Evolutionary conservation across 306 rosid species (phyloP).

Genomic region (Carpinus fangiana): DNA sequence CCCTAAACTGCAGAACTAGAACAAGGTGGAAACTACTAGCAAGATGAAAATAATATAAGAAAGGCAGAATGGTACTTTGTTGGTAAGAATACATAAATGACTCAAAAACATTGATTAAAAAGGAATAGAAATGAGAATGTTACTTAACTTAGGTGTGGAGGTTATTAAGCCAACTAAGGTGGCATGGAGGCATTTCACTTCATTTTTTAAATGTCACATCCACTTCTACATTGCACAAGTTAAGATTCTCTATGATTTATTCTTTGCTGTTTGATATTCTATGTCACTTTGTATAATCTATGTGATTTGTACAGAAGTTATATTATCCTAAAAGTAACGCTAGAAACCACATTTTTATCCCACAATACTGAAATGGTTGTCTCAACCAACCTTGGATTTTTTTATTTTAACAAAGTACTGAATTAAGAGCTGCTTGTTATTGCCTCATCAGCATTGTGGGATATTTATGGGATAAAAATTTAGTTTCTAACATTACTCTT

Average conservation of each 20-base stretch:
- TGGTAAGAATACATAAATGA: not conserved
- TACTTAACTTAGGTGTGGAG: not conserved
- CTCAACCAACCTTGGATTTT: no score
- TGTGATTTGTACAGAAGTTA: not conserved
- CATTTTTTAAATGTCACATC: not conserved
- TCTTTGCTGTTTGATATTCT: constrained; percentile 5
- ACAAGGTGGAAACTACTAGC: not conserved
- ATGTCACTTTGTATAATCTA: not conserved
- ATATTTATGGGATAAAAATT: no score
- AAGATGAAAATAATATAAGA: not conserved
- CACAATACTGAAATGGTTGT: no score
- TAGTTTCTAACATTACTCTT: no score
- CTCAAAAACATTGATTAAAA: not conserved
- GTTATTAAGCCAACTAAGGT: not conserved
- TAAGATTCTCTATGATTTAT: not conserved
- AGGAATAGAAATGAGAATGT: not conserved
- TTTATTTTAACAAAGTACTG: no score
- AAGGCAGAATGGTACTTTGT: not conserved
- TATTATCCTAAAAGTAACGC: no score
- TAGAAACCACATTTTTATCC: no score
- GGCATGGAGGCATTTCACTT: not conserved
- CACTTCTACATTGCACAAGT: not conserved
- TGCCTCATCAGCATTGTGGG: no score
- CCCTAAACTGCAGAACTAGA: not conserved
- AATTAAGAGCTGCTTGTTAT: no score